These are phyloP conservation scores for Alternaria conjuncta DNA, from an alignment of 2,329 filamentous ascomycete genomes.

Conservation along the genomic window DNA sequence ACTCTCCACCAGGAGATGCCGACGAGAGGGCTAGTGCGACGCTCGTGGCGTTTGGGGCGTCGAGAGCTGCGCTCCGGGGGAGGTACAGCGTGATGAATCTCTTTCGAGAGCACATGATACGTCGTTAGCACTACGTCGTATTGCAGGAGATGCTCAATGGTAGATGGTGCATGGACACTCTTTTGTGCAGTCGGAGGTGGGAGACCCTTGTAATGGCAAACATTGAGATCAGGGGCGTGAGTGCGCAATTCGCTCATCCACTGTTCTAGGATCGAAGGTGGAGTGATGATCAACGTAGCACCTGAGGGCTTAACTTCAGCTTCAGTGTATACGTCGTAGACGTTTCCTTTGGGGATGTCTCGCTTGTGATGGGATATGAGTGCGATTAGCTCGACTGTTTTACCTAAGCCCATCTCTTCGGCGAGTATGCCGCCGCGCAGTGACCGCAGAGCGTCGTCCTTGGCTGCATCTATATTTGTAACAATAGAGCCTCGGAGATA, in stretches of 20 bases:
- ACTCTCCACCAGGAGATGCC: conserved; percentile 89
- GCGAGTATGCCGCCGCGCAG: conserved; percentile 70
- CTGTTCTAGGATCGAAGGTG: conserved; percentile 66
- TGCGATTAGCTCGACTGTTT: conserved; percentile 77
- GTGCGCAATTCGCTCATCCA: conserved; percentile 66
- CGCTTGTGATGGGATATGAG: conserved; percentile 70
- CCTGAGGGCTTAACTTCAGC: conserved; percentile 58
- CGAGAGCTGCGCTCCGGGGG: conserved; percentile 75
- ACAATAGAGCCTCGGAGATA: conserved; percentile 67
- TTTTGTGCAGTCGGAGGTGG: conserved; percentile 34
- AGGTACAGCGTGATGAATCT: conserved; percentile 77
- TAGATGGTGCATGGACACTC: conserved; percentile 43
- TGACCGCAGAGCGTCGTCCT: conserved; percentile 45
- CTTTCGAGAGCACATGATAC: conserved; percentile 74
- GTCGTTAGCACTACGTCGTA: conserved; percentile 68
- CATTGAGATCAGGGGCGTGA: conserved; percentile 63
- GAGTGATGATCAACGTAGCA: conserved; percentile 69
- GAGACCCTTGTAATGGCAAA: conserved; percentile 64
- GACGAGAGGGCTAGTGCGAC: conserved; percentile 76
- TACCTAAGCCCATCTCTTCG: conserved; percentile 85
- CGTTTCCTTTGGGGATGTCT: conserved; percentile 11
- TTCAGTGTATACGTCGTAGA: conserved; percentile 51
- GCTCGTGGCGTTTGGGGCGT: conserved; percentile 67
- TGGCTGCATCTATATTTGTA: conserved; percentile 56
- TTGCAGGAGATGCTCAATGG: conserved; percentile 56